Base-by-base conservation (phyloP, 495 filamentous ascomycete species). In the Aspergillus hancockii region DNA sequence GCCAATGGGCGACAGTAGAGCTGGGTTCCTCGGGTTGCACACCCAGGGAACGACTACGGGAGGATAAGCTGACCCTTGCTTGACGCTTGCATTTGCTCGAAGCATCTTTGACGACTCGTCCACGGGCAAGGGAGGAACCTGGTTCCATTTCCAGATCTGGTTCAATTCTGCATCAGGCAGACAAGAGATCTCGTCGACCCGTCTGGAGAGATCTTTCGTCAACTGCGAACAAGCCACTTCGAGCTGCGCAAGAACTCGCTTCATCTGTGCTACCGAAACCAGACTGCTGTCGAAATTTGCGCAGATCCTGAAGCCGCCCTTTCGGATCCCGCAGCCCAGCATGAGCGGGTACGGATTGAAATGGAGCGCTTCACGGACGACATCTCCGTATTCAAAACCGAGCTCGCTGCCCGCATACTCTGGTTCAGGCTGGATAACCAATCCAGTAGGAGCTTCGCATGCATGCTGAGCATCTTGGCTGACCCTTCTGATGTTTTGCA, bases 331-430 rank as follows among this genome's bases (percentile, higher is more conserved):
- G 66, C 83, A 88, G 10, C 79, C 83, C 40, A 88, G 66, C 82
- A 88, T 89, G 13, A 89, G 71, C 3, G 82, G 81, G 63, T 89
- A 88, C 0, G 85, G 82, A 57, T 88, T 88, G 68, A 89, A 89
- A 58, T 87, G 82, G 22, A 88, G 75, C 0, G 85, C 85, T 62
- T 87, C 85, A 19, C 78, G 77, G 0, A 82, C 85, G 4, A 83
- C 83, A 62, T 86, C 86, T 4, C 75, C 83, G 1, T 78, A 68
- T 0, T 77, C 70, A 43, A 86, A 82, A 0, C 83, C 78, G 36
- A 77, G 73, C 62, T 83, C 55, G 66, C 77, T 46, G 62, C 75
- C 69, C n/a, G 67, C 73, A 13, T 73, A 74, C 18, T 80, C 74
- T 3, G 79, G 79, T 10, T 74, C 70, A 0, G 71, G 73, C 54